These are phyloP conservation scores for Leccinum boreale DNA, from an alignment of 768 basidiomycete genomes.

Conservation along the genomic window DNA sequence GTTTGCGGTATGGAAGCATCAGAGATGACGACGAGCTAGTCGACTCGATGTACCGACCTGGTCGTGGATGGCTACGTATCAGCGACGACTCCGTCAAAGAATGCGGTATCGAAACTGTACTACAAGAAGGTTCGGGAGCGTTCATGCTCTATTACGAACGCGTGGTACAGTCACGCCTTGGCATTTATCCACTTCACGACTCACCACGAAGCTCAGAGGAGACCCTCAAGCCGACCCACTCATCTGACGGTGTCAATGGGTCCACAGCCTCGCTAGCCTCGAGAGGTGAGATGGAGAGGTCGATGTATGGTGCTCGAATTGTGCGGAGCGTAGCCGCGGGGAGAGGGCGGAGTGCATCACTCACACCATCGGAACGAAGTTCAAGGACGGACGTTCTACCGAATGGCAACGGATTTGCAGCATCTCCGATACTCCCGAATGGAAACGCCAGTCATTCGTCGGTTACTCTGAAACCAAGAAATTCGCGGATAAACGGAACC, in stretches of 20 bases:
- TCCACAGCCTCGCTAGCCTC: constrained; percentile 45
- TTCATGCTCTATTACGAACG: constrained; percentile 98
- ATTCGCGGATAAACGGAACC: constrained; percentile 9
- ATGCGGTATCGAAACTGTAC: constrained; percentile 69
- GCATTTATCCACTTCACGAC: constrained; percentile 30
- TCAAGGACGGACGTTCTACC: constrained; percentile 12
- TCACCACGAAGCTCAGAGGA: constrained; percentile 58
- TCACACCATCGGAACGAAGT: constrained; percentile 30
- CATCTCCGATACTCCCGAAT: constrained; percentile 19
- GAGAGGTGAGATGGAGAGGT: constrained; percentile 17
- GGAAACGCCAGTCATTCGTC: constrained; percentile 22
- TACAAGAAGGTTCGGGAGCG: constrained; percentile 66
- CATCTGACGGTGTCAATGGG: constrained; percentile 37
- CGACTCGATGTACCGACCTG: constrained; percentile 35
- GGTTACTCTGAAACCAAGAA: constrained; percentile 20
- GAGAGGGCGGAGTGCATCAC: constrained; percentile 39
- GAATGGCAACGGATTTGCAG: constrained; percentile 9
- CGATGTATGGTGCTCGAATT: constrained; percentile 44
- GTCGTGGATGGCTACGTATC: constrained; percentile 81
- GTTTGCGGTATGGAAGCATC: constrained; percentile 48
- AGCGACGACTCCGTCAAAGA: constrained; percentile 83
- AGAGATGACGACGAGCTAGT: constrained; percentile 51
- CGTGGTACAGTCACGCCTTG: constrained; percentile 39
- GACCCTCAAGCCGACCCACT: constrained; percentile 54
- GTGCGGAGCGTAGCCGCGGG: constrained; percentile 54